A percentile compares a stretch with the other conserved stretches of the same genome.
Evolutionary conservation across 1,139 yeast genomes (phyloP).

Genomic region (Tardiomyces depauwii): DNA sequence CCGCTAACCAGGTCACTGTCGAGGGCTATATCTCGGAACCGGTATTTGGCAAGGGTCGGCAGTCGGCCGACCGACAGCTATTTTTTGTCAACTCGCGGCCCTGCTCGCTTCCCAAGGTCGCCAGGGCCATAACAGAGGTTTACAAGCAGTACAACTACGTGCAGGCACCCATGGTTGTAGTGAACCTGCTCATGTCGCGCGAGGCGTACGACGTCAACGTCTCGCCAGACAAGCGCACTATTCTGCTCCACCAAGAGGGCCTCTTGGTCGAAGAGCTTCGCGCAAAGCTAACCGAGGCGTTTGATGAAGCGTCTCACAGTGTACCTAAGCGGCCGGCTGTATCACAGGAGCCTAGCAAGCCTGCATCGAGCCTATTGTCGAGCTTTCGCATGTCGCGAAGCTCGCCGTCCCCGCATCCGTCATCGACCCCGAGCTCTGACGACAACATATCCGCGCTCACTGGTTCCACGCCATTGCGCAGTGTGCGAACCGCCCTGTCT

Average conservation of each 20-base stretch:
- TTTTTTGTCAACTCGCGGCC: slow-evolving; percentile 72
- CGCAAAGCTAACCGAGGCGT: slow-evolving; percentile 13
- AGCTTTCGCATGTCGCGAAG: background rate
- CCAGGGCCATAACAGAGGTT: slow-evolving; percentile 56
- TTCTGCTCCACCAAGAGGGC: slow-evolving; percentile 58
- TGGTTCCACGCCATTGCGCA: background rate
- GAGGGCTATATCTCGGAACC: slow-evolving; percentile 62
- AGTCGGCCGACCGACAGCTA: slow-evolving; percentile 63
- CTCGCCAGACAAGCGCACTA: slow-evolving; percentile 77
- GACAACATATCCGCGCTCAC: background rate
- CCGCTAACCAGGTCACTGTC: slow-evolving; percentile 25
- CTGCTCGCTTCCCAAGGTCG: slow-evolving; percentile 42
- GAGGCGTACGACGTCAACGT: slow-evolving; percentile 65
- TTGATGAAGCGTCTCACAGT: slow-evolving; percentile 17
- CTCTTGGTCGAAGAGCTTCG: slow-evolving; percentile 40
- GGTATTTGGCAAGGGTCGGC: slow-evolving; percentile 67
- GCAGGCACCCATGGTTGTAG: slow-evolving; percentile 63
- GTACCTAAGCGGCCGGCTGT: slow-evolving; percentile 16
- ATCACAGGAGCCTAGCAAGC: background rate
- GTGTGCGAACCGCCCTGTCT: background rate
- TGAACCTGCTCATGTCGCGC: slow-evolving; percentile 47
- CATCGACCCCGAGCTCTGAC: background rate
- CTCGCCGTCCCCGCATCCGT: no score
- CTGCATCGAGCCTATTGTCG: no score
- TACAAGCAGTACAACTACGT: slow-evolving; percentile 60